These are phyloP conservation scores for Pinus albicaulis DNA, from an alignment of 75 land plant species.

Conservation along the genomic window DNA sequence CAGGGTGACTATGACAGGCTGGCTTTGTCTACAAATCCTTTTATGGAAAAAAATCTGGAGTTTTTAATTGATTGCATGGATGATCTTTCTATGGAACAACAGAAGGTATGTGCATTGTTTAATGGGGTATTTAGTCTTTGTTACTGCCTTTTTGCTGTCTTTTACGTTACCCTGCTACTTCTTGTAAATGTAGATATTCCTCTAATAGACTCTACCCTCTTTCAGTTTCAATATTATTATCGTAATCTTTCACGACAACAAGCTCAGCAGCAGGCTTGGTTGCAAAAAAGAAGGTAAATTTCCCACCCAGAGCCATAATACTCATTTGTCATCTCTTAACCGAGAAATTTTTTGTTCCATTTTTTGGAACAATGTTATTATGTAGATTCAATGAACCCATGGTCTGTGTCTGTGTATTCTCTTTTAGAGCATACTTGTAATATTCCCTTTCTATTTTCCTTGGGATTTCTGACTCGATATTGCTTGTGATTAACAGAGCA, in stretches of 20 bases:
- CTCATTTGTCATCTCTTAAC: too few species aligned
- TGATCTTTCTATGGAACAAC: conserved; percentile 88
- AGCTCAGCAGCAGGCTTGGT: conserved; percentile 96
- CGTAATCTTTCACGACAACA: conserved; percentile 88
- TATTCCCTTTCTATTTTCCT: not conserved
- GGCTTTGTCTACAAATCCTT: conserved; percentile 77
- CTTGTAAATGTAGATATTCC: not conserved
- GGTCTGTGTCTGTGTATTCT: not conserved
- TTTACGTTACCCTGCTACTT: not conserved
- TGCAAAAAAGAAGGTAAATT: conserved; percentile 85
- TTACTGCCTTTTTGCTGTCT: not conserved
- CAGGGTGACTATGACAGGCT: conserved; percentile 93
- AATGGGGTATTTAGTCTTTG: conserved; percentile 8
- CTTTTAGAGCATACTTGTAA: not conserved
- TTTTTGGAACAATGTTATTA: not conserved
- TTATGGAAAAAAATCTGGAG: conserved; percentile 88
- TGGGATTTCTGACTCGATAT: not conserved
- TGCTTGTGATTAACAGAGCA: conserved; percentile 37
- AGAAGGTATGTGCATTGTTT: conserved; percentile 55
- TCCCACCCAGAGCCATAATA: not conserved
- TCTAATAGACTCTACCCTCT: not conserved
- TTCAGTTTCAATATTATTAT: conserved; percentile 89
- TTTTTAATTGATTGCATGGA: conserved; percentile 98
- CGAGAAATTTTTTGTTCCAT: not conserved
- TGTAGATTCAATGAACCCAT: not conserved